Evolutionary conservation across 352 stramenopile genomes (phyloP), one percentile per base, ranked within the genome.

Genomic region (Globisporangium splendens): DNA sequence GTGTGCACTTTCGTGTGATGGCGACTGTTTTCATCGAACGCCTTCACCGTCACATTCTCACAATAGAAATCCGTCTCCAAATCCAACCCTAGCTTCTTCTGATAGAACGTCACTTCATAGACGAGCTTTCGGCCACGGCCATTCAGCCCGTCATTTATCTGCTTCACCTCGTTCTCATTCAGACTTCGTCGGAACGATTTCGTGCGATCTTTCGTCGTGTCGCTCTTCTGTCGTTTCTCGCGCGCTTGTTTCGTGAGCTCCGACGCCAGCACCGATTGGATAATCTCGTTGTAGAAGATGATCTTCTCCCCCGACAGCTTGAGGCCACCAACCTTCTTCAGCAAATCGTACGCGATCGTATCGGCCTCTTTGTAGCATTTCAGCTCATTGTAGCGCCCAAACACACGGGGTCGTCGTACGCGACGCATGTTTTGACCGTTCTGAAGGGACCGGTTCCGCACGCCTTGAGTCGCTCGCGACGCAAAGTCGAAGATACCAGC

Each of bases 31-130:
- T 89, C 73, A 13, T 91, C 76, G 54, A 93, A 89, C 2, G 70
- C 61, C 64, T 93, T 95, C 61, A 95, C 85, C 17, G 79, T 91
- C 56, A 95, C 83, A 46, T 93, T 92, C 54, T 95, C 79, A 55
- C 83, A 90, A 65, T 96, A 96, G 46, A 96, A 96, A 44, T 96
- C 87, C 4, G 87, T 95, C 62, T 96, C 87, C 50, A 96, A 57
- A 69, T 96, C 83, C 60, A 96, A 65, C 1, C 87, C 87, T 8
- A 96, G 59, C 59, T 85, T 88, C 56, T 92, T 92, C 46, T 93
- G 72, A 60, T 81, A 76, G 56, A 96, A 96, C 0, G 79, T 76
- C 12, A 89, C 83, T 39, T 93, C 79, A 59, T 96, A 96, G 41
- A 89, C 51, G 44, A 93, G 64, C 38, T 91, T 91, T 28, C 72